phyloP scores from a whole-genome alignment of 2,329 filamentous ascomycete species.

The Epichloe bromicola region DNA sequence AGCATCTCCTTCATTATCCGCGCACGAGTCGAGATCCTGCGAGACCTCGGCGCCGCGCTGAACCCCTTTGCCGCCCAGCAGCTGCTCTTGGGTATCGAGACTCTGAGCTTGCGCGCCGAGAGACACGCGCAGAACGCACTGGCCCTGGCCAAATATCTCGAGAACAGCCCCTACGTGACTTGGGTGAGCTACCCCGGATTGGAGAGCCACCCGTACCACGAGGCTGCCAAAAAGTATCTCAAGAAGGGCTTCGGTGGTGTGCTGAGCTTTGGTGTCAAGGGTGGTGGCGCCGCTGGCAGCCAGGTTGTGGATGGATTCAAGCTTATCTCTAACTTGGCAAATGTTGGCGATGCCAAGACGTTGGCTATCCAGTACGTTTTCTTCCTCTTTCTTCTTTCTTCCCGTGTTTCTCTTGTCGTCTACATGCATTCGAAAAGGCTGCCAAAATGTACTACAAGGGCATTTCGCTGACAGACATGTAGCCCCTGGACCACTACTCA shows the following conservation, averaged over 20 bases:
- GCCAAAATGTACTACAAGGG: neutral
- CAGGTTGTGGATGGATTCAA: constrained; percentile 90
- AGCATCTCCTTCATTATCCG: constrained; percentile 70
- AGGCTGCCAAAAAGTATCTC: constrained; percentile 75
- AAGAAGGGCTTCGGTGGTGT: constrained; percentile 78
- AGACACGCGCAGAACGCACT: constrained; percentile 76
- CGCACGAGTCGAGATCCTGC: constrained; percentile 76
- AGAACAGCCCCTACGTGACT: constrained; percentile 68
- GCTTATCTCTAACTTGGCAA: constrained; percentile 89
- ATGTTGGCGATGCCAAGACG: constrained; percentile 92
- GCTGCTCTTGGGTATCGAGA: constrained; percentile 79
- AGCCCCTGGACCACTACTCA: constrained; percentile 87
- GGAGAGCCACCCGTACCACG: constrained; percentile 67
- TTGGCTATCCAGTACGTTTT: constrained; percentile 61
- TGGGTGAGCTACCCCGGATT: constrained; percentile 95
- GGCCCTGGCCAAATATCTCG: constrained; percentile 67
- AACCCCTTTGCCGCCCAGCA: constrained; percentile 92
- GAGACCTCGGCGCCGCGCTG: constrained; percentile 70
- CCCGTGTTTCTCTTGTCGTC: neutral
- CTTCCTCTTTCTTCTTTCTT: neutral
- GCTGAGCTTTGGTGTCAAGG: constrained; percentile 85
- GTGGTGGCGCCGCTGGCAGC: constrained; percentile 68
- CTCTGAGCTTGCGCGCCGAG: constrained; percentile 74
- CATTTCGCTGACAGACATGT: neutral
- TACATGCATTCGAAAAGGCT: no score